Conservation (phyloP, 371 early-diverging fungal genomes). For the Mucor saturninus region DNA sequence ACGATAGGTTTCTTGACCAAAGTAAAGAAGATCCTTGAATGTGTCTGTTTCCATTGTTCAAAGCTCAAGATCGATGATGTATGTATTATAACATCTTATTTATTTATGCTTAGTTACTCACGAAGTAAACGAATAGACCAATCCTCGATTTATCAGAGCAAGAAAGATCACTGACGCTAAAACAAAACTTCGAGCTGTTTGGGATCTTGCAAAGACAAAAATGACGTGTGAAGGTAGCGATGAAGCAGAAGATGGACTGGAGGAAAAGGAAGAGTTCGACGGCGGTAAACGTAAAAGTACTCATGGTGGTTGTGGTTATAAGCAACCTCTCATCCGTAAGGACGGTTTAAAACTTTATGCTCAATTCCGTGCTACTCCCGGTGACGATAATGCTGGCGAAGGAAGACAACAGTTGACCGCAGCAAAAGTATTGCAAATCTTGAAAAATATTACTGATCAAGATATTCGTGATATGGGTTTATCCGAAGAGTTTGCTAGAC, state of each 20-base stretch:
- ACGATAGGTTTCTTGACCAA: slow-evolving; percentile 75
- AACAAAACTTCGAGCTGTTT: slow-evolving; percentile 85
- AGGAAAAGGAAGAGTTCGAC: slow-evolving; percentile 51
- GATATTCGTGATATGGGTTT: slow-evolving; percentile 94
- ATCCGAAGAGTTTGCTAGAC: slow-evolving; percentile 91
- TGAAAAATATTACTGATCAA: slow-evolving; percentile 91
- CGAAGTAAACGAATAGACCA: slow-evolving; percentile 46
- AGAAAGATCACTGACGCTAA: slow-evolving; percentile 77
- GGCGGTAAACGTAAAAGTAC: slow-evolving; percentile 56
- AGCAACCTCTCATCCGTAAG: slow-evolving; percentile 92
- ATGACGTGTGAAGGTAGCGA: slow-evolving; percentile 89
- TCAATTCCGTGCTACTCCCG: slow-evolving; percentile 62
- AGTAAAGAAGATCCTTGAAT: slow-evolving; percentile 98
- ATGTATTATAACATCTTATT: slow-evolving; percentile 29
- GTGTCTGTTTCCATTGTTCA: slow-evolving; percentile 98
- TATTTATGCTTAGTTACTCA: too few species aligned
- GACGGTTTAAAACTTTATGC: slow-evolving; percentile 90
- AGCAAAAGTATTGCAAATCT: slow-evolving; percentile 83
- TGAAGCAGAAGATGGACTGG: slow-evolving; percentile 60
- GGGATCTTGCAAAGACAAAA: slow-evolving; percentile 90
- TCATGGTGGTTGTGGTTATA: slow-evolving; percentile 94
- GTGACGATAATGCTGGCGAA: slow-evolving; percentile 65
- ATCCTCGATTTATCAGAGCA: slow-evolving; percentile 76
- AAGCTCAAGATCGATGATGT: slow-evolving; percentile 91
- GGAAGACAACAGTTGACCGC: slow-evolving; percentile 83